A percentile compares a stretch with the other conserved stretches of the same genome.
Conservation (phyloP, 176 grass and related monocot genomes). For the Oryza meridionalis region DNA sequence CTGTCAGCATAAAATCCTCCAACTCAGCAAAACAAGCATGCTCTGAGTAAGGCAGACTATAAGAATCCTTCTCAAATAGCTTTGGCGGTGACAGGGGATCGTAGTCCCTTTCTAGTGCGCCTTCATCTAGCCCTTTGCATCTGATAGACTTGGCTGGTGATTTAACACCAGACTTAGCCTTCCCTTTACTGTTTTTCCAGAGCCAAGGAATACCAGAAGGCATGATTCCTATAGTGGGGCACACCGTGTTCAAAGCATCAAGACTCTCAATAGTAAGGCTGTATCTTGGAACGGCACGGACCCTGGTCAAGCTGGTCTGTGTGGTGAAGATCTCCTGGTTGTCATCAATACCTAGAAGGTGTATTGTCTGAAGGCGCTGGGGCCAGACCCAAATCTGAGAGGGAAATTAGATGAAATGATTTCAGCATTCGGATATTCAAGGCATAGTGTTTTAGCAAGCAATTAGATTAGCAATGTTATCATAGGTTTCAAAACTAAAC, state of each 20-base stretch:
- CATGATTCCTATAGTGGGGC: conserved; percentile 83
- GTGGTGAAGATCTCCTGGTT: conserved; percentile 74
- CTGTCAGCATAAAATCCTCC: conserved; percentile 64
- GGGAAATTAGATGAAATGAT: conserved; percentile 2
- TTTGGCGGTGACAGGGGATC: conserved; percentile 51
- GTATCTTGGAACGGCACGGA: conserved; percentile 82
- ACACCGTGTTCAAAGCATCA: conserved; percentile 77
- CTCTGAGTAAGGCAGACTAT: conserved; percentile 75
- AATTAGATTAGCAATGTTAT: background rate
- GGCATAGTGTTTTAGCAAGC: background rate
- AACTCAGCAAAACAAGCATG: conserved; percentile 81
- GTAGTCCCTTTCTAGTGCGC: conserved; percentile 21
- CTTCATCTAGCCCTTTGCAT: conserved; percentile 14
- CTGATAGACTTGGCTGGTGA: conserved; percentile 33
- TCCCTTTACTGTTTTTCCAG: conserved; percentile 29
- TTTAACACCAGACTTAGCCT: background rate
- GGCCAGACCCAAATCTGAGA: conserved; percentile 91
- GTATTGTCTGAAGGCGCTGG: conserved; percentile 72
- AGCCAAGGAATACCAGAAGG: conserved; percentile 73
- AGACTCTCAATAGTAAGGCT: conserved; percentile 67
- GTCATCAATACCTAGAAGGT: conserved; percentile 75
- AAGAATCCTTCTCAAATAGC: conserved; percentile 65
- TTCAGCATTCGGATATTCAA: background rate
- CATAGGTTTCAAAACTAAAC: conserved; percentile 4
- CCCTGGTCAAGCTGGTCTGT: conserved; percentile 63